These are phyloP conservation scores for Aspergillus nanangensis DNA, from an alignment of 495 filamentous ascomycete species.

Conservation along the genomic window DNA sequence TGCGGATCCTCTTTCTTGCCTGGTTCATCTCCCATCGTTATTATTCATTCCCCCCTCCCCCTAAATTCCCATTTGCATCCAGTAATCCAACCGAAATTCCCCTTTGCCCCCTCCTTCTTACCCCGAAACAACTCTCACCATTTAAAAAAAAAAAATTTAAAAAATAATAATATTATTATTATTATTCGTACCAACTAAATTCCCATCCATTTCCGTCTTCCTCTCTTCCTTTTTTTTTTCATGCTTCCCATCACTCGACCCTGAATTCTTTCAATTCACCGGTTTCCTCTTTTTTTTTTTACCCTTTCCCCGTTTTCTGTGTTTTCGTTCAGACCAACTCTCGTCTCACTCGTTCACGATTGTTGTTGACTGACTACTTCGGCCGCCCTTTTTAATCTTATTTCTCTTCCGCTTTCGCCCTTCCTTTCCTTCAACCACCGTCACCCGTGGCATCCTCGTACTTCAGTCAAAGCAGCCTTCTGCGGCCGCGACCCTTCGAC, in stretches of 20 bases:
- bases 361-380: constrained; percentile 7
- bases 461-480: constrained; percentile 43
- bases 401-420: constrained; percentile 13
- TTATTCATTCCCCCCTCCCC: not conserved
- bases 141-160: not conserved
- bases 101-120: not conserved
- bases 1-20: constrained; percentile 7
- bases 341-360: constrained; percentile 26
- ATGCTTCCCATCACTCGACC: constrained; percentile 6
- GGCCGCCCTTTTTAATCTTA: constrained; percentile 5
- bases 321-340: constrained; percentile 18
- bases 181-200: not conserved
- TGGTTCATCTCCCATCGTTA: not conserved
- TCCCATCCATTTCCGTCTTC: constrained; percentile 6
- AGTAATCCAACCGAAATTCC: not conserved
- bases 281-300: constrained; percentile 9
- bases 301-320: constrained; percentile 11
- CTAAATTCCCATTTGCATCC: not conserved
- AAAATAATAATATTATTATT: not conserved
- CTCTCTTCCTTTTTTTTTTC: constrained; percentile 1
- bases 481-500: constrained; percentile 48
- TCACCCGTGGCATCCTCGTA: constrained; percentile 44
- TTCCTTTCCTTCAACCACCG: constrained; percentile 11
- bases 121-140: constrained; percentile 2
- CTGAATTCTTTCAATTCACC: constrained; percentile 9